Conservation (phyloP, 1,284 basidiomycete species). For the Cryptococcus deneoformans region DNA sequence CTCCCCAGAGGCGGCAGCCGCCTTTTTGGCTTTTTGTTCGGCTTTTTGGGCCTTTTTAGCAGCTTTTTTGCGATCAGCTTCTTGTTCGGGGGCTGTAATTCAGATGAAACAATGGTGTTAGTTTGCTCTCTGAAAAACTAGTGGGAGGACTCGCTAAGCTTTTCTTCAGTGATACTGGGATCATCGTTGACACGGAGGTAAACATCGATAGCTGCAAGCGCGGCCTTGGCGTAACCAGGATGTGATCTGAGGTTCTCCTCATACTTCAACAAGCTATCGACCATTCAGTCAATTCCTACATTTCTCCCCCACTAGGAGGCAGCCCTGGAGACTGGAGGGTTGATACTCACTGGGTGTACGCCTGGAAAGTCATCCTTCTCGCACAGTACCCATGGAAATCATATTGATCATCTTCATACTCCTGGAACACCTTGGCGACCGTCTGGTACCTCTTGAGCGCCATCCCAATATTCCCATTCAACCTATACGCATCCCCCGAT, state of each 20-base stretch:
- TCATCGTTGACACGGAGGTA: constrained; percentile 73
- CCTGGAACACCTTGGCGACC: constrained; percentile 79
- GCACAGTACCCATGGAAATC: constrained; percentile 97
- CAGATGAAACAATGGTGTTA: neutral
- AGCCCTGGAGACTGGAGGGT: neutral
- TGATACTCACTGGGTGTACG: constrained; percentile 69
- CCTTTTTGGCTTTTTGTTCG: constrained; percentile 77
- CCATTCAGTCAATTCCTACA: neutral
- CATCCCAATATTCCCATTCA: constrained; percentile 62
- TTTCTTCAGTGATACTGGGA: constrained; percentile 57
- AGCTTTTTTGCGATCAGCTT: constrained; percentile 59
- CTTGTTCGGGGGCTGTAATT: constrained; percentile 39
- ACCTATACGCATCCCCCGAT: constrained; percentile 69
- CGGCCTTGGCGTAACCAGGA: constrained; percentile 72
- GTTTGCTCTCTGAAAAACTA: constrained; percentile 1
- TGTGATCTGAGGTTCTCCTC: constrained; percentile 76
- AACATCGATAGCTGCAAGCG: constrained; percentile 69
- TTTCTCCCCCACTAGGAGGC: neutral
- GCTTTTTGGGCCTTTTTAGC: constrained; percentile 89
- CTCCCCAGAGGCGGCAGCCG: constrained; percentile 57
- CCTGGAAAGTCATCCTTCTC: constrained; percentile 81
- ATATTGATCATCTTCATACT: constrained; percentile 93
- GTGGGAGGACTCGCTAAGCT: constrained; percentile 23
- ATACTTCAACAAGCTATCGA: constrained; percentile 68
- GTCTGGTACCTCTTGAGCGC: constrained; percentile 85